phyloP scores from a whole-genome alignment of 805 yeast species.

The Myxozyma kluyveri region DNA sequence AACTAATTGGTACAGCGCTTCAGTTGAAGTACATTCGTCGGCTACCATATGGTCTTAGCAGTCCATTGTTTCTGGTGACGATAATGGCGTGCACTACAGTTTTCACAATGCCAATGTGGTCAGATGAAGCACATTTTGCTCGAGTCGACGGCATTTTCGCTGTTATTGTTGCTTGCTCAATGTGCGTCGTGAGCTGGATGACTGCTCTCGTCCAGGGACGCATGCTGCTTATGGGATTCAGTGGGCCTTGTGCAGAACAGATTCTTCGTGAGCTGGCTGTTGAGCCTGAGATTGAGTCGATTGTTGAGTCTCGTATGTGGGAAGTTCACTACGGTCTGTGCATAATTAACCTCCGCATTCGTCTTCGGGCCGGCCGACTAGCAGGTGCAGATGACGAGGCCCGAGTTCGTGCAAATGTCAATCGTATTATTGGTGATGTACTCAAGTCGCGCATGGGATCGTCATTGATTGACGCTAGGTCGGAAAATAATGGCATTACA shows the following conservation, averaged over 20 bases:
- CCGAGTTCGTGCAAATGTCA: constrained; percentile 34
- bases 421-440: constrained; percentile 24
- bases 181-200: constrained; percentile 44
- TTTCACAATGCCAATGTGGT: constrained; percentile 15
- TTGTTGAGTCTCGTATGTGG: constrained; percentile 41
- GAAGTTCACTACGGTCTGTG: constrained; percentile 46
- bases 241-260: constrained; percentile 38
- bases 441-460: constrained; percentile 24
- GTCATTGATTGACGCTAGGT: neutral
- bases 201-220: constrained; percentile 43
- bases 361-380: constrained; percentile 36
- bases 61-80: constrained; percentile 20
- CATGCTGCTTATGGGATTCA: constrained; percentile 46
- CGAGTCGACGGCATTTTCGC: constrained; percentile 39
- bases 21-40: constrained; percentile 19
- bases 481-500: neutral
- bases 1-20: constrained; percentile 34
- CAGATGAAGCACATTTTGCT: constrained; percentile 31
- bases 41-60: constrained; percentile 24
- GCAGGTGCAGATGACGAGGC: constrained; percentile 34
- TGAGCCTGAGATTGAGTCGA: constrained; percentile 35
- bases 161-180: constrained; percentile 41
- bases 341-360: constrained; percentile 41
- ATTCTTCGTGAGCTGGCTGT: constrained; percentile 25
- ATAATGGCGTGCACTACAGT: constrained; percentile 4